These are phyloP conservation scores for Paecilomyces dactylethromorphus DNA, from an alignment of 2,329 filamentous ascomycete genomes.

Conservation along the genomic window DNA sequence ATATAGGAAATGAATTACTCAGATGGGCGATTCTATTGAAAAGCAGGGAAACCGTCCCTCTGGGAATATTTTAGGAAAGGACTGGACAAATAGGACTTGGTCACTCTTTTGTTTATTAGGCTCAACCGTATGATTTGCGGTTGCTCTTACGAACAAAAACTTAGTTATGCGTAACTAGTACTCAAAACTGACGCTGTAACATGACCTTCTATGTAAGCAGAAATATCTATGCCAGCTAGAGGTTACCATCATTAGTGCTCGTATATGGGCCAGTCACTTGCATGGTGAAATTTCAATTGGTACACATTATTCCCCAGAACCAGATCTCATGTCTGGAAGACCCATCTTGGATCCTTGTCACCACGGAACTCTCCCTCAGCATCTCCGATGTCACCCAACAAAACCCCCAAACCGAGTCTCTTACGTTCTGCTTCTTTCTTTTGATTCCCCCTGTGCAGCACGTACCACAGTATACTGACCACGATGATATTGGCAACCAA, in stretches of 20 bases:
- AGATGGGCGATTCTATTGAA: background rate
- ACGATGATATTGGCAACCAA: constrained; percentile 53
- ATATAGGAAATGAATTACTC: background rate
- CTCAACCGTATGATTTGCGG: background rate
- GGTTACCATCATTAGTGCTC: background rate
- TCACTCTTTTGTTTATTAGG: background rate
- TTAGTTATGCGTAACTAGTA: background rate
- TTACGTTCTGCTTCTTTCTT: constrained; percentile 43
- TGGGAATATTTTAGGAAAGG: background rate
- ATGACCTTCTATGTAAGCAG: background rate
- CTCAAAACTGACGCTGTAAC: background rate
- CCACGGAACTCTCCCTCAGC: constrained; percentile 50
- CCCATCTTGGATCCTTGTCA: constrained; percentile 59
- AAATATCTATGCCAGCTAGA: background rate
- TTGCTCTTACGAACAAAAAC: background rate
- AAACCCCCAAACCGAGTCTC: constrained; percentile 22
- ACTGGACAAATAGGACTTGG: background rate
- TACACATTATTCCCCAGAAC: background rate
- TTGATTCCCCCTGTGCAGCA: constrained; percentile 54
- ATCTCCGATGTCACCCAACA: constrained; percentile 42
- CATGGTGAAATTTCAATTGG: background rate
- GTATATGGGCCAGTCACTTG: background rate
- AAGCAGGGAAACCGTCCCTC: background rate
- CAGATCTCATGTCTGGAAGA: constrained; percentile 53
- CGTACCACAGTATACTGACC: constrained; percentile 45